Evolutionary conservation across 495 filamentous ascomycete species (phyloP), one percentile per base, ranked within the genome.

Genomic region (Penicillium parvum): DNA sequence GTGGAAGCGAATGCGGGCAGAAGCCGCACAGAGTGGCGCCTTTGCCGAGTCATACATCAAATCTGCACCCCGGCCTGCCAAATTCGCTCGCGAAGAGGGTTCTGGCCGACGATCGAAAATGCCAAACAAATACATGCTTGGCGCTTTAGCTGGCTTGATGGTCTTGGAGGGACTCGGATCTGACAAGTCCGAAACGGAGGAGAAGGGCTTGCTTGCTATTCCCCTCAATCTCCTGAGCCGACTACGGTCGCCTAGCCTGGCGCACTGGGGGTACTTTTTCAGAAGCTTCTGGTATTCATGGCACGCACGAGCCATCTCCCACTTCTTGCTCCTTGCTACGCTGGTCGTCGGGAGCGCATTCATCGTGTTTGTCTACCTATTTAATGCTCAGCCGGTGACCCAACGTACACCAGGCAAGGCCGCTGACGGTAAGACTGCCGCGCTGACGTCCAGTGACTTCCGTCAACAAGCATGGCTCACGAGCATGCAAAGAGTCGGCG

Each of bases 391-490:
- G 57, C 30, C 63, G 73, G 32, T 60, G 14, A 56, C 60, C 1
- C 37, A 49, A 10, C 65, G 61, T 26, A 27, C 46, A 1, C 41
- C 57, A 4, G 36, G 50, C 7, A 54, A 56, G 19, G 35, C 64
- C 63, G 49, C 41, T 4, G 57, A 52, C 9, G 41, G 41, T 15
- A 48, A 76, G 73, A 23, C 79, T 71, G 37, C 85, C 3, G 71
- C 86, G 10, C 84, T 86, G 10, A 90, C 89, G 2, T 82, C 91
- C 5, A 83, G 91, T 37, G 85, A 91, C 47, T 87, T 94, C 37
- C 83, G 90, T 37, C 78, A 84, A 45, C 86, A 88, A 56, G 91
- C 91, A 20, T 96, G 91, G 90, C 79, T 95, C 36, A 96, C 91
- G 2, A 90, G 91, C 3, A 83, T 96, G 46, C 91, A 96, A 66